Conservation (phyloP, 352 stramenopile species). For the Blastocystis sp. region DNA sequence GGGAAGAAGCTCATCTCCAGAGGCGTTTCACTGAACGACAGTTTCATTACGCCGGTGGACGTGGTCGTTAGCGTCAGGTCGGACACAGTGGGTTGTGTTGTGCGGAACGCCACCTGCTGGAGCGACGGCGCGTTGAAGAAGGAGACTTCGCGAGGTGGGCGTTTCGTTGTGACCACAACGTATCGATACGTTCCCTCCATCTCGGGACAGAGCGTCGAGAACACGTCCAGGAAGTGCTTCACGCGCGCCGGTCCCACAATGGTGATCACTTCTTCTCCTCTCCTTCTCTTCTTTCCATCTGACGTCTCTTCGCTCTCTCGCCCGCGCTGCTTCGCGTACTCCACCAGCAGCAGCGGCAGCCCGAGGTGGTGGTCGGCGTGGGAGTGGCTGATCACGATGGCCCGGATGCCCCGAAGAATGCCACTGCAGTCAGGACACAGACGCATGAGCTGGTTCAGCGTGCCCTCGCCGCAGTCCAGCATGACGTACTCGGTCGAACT, state of each 20-base stretch:
- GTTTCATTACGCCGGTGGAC: background rate
- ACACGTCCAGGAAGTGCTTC: conserved; percentile 10
- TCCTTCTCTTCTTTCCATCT: background rate
- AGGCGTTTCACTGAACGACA: background rate
- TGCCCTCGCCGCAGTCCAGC: conserved; percentile 73
- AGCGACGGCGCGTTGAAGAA: background rate
- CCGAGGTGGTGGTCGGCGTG: conserved; percentile 69
- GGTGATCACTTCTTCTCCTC: background rate
- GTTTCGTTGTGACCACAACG: background rate
- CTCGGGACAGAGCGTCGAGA: background rate
- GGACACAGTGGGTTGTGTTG: background rate
- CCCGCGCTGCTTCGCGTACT: background rate
- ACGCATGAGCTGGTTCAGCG: conserved; percentile 34
- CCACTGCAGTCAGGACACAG: background rate
- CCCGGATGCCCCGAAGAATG: background rate
- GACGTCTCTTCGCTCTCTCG: background rate
- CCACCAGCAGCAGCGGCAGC: conserved; percentile 39
- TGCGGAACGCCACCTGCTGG: background rate
- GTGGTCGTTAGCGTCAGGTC: background rate
- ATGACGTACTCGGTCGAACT: background rate
- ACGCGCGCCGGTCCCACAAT: conserved; percentile 54
- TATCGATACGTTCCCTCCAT: background rate
- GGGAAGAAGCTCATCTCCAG: conserved; percentile 15
- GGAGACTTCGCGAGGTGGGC: background rate
- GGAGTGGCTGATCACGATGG: conserved; percentile 56